Evolutionary conservation across 768 basidiomycete species (phyloP).

Genomic region (Termitomyces sp.): DNA sequence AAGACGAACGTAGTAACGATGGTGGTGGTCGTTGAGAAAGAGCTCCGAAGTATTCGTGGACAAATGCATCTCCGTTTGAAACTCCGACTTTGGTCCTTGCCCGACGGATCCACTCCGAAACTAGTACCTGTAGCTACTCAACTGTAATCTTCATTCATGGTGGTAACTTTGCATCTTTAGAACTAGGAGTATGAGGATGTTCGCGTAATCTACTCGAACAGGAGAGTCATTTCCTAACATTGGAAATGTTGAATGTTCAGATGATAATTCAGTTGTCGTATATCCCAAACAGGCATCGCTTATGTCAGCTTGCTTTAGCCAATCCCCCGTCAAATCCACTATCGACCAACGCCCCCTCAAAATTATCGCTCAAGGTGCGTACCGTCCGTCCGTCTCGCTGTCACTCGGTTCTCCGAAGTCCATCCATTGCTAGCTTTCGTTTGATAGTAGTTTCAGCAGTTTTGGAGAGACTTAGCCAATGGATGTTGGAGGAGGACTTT

Average conservation of each 20-base stretch:
- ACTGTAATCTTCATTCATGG: neutral
- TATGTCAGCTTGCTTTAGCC: slow-evolving; percentile 33
- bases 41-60: slow-evolving; percentile 20
- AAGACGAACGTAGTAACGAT: slow-evolving; percentile 33
- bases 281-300: slow-evolving; percentile 19
- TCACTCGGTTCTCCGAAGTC: slow-evolving; percentile 17
- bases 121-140: neutral
- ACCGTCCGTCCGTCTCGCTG: slow-evolving; percentile 11
- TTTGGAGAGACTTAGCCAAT: slow-evolving; percentile 16
- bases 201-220: too few species aligned
- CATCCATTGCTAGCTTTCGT: slow-evolving; percentile 10
- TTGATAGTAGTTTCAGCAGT: slow-evolving; percentile 22
- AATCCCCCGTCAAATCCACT: slow-evolving; percentile 19
- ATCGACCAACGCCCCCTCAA: slow-evolving; percentile 30
- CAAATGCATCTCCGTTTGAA: slow-evolving; percentile 25
- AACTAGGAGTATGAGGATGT: neutral
- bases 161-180: too few species aligned
- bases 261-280: neutral
- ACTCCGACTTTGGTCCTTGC: slow-evolving; percentile 27
- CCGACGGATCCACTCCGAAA: slow-evolving; percentile 4
- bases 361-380: slow-evolving; percentile 42
- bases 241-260: neutral
- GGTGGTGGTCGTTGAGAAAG: slow-evolving; percentile 37
- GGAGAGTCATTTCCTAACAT: neutral
- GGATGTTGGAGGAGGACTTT: slow-evolving; percentile 20